Percentiles rank a stretch among this genome's conserved stretches.
Conservation (phyloP, 495 filamentous ascomycete species). For the Penicillium mononematosum region DNA sequence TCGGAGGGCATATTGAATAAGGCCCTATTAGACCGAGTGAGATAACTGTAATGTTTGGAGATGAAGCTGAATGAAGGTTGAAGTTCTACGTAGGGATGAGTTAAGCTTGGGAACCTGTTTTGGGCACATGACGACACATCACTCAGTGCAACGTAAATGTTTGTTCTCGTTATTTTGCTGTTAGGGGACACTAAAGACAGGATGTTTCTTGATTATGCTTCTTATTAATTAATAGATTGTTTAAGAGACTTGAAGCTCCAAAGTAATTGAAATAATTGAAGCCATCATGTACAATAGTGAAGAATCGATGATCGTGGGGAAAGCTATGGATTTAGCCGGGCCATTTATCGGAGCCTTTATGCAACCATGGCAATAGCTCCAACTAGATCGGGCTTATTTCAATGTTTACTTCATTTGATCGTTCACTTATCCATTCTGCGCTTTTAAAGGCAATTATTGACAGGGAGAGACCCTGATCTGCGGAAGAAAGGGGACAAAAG, state of each 20-base stretch:
- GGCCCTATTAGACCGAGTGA: not conserved
- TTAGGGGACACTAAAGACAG: not conserved
- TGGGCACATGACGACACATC: slow-evolving; percentile 16
- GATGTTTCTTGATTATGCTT: not conserved
- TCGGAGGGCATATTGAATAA: slow-evolving; percentile 53
- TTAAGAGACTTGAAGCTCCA: not conserved
- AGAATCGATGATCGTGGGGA: slow-evolving; percentile 5
- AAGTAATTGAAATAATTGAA: not conserved
- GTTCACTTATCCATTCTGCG: not conserved
- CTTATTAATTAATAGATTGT: not conserved
- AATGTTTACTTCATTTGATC: not conserved
- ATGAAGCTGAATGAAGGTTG: not conserved
- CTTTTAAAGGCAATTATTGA: not conserved
- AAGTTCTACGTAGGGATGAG: not conserved
- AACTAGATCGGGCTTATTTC: slow-evolving; percentile 7
- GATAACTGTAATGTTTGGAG: not conserved
- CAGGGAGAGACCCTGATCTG: not conserved
- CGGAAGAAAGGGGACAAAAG: not conserved
- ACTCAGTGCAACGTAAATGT: slow-evolving; percentile 1
- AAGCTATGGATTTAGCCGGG: slow-evolving; percentile 5
- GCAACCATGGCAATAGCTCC: slow-evolving; percentile 4
- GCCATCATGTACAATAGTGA: not conserved
- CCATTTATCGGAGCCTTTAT: not conserved
- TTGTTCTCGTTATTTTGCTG: not conserved
- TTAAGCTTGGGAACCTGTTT: slow-evolving; percentile 12